phyloP scores from a whole-genome alignment of 441 rosid genomes.

The Breynia disticha region DNA sequence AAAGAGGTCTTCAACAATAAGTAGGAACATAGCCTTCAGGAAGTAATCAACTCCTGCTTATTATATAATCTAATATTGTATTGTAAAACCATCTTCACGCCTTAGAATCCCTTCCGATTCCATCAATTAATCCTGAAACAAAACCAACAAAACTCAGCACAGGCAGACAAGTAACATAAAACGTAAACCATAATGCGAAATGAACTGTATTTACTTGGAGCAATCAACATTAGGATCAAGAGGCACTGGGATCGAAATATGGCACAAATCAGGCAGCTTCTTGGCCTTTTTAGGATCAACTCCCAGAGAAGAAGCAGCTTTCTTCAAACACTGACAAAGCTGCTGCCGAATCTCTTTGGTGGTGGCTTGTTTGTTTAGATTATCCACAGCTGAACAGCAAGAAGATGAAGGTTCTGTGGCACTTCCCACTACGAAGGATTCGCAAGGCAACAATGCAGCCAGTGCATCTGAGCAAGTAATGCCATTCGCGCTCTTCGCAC shows the following conservation, averaged over 20 bases:
- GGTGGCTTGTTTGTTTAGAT: constrained; percentile 8
- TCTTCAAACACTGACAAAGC: constrained; percentile 13
- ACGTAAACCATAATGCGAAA: not conserved
- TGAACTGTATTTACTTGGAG: constrained; percentile 9
- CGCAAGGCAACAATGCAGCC: constrained; percentile 9
- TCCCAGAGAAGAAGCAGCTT: not conserved
- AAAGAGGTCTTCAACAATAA: too few species aligned
- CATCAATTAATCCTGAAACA: too few species aligned
- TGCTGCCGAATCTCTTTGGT: constrained; percentile 4
- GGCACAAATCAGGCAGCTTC: constrained; percentile 15
- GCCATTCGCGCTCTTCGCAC: constrained; percentile 4
- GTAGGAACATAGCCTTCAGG: too few species aligned
- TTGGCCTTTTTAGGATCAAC: constrained; percentile 9
- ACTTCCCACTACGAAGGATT: not conserved
- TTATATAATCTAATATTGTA: too few species aligned
- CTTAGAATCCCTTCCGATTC: too few species aligned
- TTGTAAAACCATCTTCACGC: too few species aligned
- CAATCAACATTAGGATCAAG: constrained; percentile 15
- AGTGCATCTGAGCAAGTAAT: constrained; percentile 3
- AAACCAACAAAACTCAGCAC: not conserved
- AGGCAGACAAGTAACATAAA: not conserved
- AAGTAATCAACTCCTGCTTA: too few species aligned
- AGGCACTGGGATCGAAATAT: constrained; percentile 13
- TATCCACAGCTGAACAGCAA: constrained; percentile 8
- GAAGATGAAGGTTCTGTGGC: not conserved